A percentile compares a stretch with the other conserved stretches of the same genome.
Conservation (phyloP, 495 filamentous ascomycete species). For the Aspergillus ellipticus region DNA sequence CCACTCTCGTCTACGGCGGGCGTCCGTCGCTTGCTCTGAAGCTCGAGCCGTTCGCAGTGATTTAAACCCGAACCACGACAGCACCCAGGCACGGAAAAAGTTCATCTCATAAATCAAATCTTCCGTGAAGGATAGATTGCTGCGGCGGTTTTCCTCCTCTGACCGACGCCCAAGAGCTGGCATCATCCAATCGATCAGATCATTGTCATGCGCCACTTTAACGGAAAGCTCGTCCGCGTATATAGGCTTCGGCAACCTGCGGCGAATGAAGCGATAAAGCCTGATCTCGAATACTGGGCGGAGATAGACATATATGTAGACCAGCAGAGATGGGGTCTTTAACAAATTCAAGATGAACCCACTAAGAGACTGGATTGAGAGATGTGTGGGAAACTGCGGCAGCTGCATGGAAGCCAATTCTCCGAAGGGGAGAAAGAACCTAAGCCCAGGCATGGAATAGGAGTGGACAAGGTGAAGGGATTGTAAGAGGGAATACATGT, state of each 20-base stretch:
- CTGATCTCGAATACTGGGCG: constrained; percentile 42
- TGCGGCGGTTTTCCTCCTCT: constrained; percentile 39
- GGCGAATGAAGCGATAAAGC: constrained; percentile 41
- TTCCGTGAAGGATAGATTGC: constrained; percentile 34
- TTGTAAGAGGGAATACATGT: constrained; percentile 50
- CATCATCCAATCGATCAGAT: constrained; percentile 47
- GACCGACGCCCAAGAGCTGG: constrained; percentile 41
- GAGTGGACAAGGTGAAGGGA: constrained; percentile 40
- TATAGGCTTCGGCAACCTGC: constrained; percentile 41
- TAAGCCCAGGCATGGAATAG: constrained; percentile 24
- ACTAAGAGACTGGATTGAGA: constrained; percentile 29
- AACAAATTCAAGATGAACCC: constrained; percentile 25
- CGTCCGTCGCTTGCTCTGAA: constrained; percentile 13
- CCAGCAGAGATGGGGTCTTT: constrained; percentile 32
- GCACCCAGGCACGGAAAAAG: constrained; percentile 31
- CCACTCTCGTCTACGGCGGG: constrained; percentile 20
- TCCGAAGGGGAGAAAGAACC: constrained; percentile 37
- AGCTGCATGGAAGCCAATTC: constrained; percentile 31
- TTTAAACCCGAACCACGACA: constrained; percentile 29
- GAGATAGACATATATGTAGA: constrained; percentile 36
- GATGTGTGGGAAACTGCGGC: constrained; percentile 27
- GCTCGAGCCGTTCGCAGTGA: constrained; percentile 8
- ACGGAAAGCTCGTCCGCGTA: constrained; percentile 45
- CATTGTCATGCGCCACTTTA: constrained; percentile 44
- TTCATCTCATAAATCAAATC: constrained; percentile 37